Conservation (phyloP, 2,329 filamentous ascomycete genomes). For the Plenodomus tracheiphilus region DNA sequence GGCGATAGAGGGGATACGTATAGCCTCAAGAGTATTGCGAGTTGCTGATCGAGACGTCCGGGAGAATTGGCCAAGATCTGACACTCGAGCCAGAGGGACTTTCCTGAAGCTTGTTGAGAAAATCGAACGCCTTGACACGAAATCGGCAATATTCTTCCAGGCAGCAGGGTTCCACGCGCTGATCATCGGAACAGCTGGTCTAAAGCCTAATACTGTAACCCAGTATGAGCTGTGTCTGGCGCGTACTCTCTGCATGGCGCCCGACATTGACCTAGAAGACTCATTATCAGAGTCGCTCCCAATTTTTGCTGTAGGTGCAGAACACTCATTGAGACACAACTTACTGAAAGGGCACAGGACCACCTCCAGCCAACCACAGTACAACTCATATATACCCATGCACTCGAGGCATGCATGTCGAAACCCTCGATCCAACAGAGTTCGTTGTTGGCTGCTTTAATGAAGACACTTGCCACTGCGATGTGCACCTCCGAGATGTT, state of each 20-base stretch:
- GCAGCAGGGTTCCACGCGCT: constrained; percentile 34
- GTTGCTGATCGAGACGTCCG: constrained; percentile 24
- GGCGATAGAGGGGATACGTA: constrained; percentile 36
- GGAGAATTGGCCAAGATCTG: constrained; percentile 27
- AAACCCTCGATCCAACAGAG: constrained; percentile 6
- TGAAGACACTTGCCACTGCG: constrained; percentile 19
- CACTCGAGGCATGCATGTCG: constrained; percentile 18
- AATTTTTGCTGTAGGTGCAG: constrained; percentile 30
- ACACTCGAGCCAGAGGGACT: constrained; percentile 16
- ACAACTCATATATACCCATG: constrained; percentile 13
- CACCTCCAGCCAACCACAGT: constrained; percentile 4
- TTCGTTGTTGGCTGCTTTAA: constrained; percentile 14
- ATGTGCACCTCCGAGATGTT: constrained; percentile 17
- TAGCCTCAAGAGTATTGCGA: constrained; percentile 33
- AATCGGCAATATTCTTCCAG: constrained; percentile 32
- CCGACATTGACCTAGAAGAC: constrained; percentile 17
- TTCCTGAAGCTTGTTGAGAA: constrained; percentile 36
- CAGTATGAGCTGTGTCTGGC: constrained; percentile 27
- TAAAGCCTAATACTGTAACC: constrained; percentile 22
- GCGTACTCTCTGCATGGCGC: constrained; percentile 6
- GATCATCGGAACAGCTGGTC: constrained; percentile 21
- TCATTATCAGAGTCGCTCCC: constrained; percentile 29
- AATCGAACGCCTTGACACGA: constrained; percentile 21
- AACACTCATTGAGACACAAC: background rate
- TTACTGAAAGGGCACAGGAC: background rate